A percentile compares a stretch with the other conserved stretches of the same genome.
Conservation (phyloP, 345 rosid species). For the Pistacia atlantica region DNA sequence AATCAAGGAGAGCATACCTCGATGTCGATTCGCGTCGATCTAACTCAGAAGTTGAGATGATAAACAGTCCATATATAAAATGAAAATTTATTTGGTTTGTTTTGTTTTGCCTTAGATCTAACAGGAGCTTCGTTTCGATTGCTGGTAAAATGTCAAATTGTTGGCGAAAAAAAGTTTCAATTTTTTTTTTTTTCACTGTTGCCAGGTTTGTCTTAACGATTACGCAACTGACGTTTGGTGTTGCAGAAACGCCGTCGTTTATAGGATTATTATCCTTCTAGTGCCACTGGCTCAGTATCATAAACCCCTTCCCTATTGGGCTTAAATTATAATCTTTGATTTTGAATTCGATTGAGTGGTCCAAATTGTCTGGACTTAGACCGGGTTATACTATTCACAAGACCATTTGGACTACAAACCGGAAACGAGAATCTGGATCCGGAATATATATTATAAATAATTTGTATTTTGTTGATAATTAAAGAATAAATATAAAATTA, state of each 20-base stretch:
- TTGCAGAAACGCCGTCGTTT: background rate
- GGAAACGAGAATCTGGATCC: too few species aligned
- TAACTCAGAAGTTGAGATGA: background rate
- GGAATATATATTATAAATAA: too few species aligned
- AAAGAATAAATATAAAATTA: too few species aligned
- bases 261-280: too few species aligned
- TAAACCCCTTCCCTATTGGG: too few species aligned
- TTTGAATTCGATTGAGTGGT: too few species aligned
- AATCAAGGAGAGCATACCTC: constrained; percentile 14
- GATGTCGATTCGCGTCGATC: constrained; percentile 13
- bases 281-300: too few species aligned
- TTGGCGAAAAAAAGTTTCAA: background rate
- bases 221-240: background rate
- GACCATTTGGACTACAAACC: too few species aligned
- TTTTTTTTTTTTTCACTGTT: background rate
- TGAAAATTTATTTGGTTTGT: background rate
- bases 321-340: too few species aligned
- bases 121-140: constrained; percentile 27
- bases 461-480: too few species aligned
- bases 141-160: constrained; percentile 18
- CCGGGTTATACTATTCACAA: too few species aligned
- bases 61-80: background rate
- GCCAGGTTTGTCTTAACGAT: background rate
- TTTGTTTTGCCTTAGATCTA: constrained; percentile 28
- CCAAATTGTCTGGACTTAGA: too few species aligned